These are phyloP conservation scores for Emmonsia crescens DNA, from an alignment of 2,329 filamentous ascomycete genomes.

Conservation along the genomic window DNA sequence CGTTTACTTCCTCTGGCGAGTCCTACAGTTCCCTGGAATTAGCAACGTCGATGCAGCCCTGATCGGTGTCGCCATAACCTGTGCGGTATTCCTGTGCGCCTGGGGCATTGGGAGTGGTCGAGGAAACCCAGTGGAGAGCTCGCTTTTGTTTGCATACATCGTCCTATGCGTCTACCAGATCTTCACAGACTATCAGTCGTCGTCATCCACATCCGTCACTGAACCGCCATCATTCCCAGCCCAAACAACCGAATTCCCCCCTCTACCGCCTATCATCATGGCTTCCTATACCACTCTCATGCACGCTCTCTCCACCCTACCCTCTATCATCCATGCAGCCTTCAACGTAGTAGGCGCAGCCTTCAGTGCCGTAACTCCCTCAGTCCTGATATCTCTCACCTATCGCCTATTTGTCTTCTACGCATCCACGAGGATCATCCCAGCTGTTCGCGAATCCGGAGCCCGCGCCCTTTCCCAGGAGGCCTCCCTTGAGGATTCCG, in stretches of 20 bases:
- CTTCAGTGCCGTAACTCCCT: conserved; percentile 89
- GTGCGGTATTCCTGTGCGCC: conserved; percentile 80
- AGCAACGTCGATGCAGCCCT: conserved; percentile 84
- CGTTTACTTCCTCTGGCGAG: conserved; percentile 91
- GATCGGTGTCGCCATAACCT: conserved; percentile 86
- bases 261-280: conserved; percentile 96
- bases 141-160: conserved; percentile 88
- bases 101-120: conserved; percentile 91
- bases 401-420: conserved; percentile 95
- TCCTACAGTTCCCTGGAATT: conserved; percentile 86
- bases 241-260: conserved; percentile 68
- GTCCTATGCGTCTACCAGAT: conserved; percentile 99
- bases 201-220: conserved; percentile 58
- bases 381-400: conserved; percentile 85
- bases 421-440: conserved; percentile 89
- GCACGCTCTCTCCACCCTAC: conserved; percentile 72
- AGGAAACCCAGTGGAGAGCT: conserved; percentile 91
- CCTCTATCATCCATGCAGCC: conserved; percentile 68
- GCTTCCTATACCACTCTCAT: conserved; percentile 89
- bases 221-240: conserved; percentile 43
- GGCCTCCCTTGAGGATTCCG: conserved; percentile 72
- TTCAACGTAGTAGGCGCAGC: conserved; percentile 83
- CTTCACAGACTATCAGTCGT: conserved; percentile 94
- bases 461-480: conserved; percentile 74
- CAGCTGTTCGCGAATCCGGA: conserved; percentile 78